Conservation (phyloP, 257 asterid species). For the Nicotiana attenuata region DNA sequence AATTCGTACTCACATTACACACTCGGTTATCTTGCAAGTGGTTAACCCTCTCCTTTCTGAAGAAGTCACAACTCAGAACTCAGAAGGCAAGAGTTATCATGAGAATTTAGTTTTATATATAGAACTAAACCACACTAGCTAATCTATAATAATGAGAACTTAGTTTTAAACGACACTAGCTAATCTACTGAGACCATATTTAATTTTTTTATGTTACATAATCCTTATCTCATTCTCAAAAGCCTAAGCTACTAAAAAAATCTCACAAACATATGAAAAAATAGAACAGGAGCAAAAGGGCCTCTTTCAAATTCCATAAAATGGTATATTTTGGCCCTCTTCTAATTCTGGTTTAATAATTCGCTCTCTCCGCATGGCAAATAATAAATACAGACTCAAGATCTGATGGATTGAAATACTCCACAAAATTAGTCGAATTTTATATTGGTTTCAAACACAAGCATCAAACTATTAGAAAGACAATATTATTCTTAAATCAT, state of each 20-base stretch:
- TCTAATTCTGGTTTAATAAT: neutral
- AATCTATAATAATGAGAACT: neutral
- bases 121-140: conserved; percentile 9
- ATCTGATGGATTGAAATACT: conserved; percentile 74
- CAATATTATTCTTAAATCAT: no score
- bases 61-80: neutral
- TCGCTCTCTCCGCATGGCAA: conserved; percentile 53
- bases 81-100: neutral
- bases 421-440: no score
- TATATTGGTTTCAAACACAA: no score
- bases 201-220: conserved; percentile 5
- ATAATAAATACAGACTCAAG: conserved; percentile 58
- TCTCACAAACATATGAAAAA: neutral
- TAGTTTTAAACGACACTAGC: no score
- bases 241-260: neutral
- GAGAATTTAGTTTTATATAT: conserved; percentile 14
- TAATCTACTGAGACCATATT: conserved; percentile 16
- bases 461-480: no score
- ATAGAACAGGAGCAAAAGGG: neutral
- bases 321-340: no score
- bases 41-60: no score
- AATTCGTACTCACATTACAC: no score
- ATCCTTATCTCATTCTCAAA: neutral
- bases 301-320: neutral
- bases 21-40: no score